Base-by-base conservation (phyloP, 352 stramenopile species). In the Globisporangium perplexum region DNA sequence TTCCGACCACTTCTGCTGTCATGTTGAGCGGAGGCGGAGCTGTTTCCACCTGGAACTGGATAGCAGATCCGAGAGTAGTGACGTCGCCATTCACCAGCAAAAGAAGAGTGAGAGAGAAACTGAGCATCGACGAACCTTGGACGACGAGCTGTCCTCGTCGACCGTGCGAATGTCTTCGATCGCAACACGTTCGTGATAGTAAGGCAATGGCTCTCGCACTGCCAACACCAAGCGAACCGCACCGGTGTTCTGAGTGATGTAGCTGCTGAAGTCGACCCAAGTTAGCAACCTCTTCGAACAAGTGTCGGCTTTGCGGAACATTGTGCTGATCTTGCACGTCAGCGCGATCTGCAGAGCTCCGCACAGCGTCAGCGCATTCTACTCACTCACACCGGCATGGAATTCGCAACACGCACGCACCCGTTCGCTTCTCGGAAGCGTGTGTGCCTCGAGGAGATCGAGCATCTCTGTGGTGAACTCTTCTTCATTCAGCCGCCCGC, bases 381-480 rank as follows among this genome's bases (percentile, higher is more conserved):
- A 17, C 10, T 28, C 7, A 15, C 22, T 22, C n/a, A 6, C 20
- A 39, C 43, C 24, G 15, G 1, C 17, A 39, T 7, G 7, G 2
- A 24, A 3, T 20, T 31, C 10, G 10, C 22, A 10, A 14, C 5
- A 31, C 42, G 6, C 23, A 26, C 57, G 5, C 46, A 85, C 71
- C 39, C 65, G 69, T 43, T 76, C 23, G 2, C 63, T 54, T 7
- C 55, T 57, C 11, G 45, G 4, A 17, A 66, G 41, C 2, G 50
- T 47, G 12, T 68, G 33, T 6, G 60, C 53, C 1, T 73, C 49
- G 17, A 79, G 38, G 1, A 47, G 62, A 1, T 47, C 22, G 2
- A 84, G 50, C 68, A 79, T 72, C 48, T 73, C 60, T 0, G 55
- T 36, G 18, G 72, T 52, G 24, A 86, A 86, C 10, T 78, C 71